These are phyloP conservation scores for Trichoderma breve DNA, from an alignment of 2,329 filamentous ascomycete species.

Conservation along the genomic window DNA sequence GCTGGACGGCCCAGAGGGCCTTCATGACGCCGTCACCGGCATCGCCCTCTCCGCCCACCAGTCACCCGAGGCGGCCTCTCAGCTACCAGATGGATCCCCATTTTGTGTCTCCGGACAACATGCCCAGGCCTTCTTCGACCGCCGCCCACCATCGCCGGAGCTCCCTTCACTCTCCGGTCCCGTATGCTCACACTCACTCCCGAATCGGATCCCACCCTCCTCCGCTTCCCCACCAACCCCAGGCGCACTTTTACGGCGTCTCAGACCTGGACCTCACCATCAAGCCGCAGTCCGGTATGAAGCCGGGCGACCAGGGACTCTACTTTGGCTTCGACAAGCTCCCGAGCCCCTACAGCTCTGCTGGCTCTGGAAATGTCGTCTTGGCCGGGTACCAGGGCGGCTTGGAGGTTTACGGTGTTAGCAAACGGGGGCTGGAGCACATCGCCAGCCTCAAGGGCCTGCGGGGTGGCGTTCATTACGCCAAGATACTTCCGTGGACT, in stretches of 20 bases:
- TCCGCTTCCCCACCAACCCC: slow-evolving; percentile 72
- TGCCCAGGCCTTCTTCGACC: slow-evolving; percentile 36
- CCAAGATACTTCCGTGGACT: slow-evolving; percentile 77
- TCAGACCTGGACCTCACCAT: slow-evolving; percentile 74
- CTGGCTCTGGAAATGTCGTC: slow-evolving; percentile 61
- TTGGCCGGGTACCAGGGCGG: slow-evolving; percentile 79
- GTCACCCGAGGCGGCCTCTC: slow-evolving; percentile 44
- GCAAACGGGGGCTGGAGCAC: slow-evolving; percentile 68
- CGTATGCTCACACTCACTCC: slow-evolving; percentile 42
- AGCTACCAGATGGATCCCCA: slow-evolving; percentile 55
- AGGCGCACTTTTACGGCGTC: slow-evolving; percentile 73
- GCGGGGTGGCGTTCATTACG: slow-evolving; percentile 74
- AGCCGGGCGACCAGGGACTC: slow-evolving; percentile 67
- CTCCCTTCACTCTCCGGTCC: slow-evolving; percentile 46
- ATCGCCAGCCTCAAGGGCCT: slow-evolving; percentile 72
- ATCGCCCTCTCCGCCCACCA: slow-evolving; percentile 41
- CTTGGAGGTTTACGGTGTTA: slow-evolving; percentile 71
- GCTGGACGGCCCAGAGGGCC: slow-evolving; percentile 47
- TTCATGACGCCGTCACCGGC: slow-evolving; percentile 45
- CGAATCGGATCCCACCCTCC: slow-evolving; percentile 48
- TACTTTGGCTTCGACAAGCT: slow-evolving; percentile 81
- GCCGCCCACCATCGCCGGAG: slow-evolving; percentile 39
- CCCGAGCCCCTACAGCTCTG: slow-evolving; percentile 39
- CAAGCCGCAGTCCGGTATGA: slow-evolving; percentile 52
- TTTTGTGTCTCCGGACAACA: slow-evolving; percentile 42